phyloP scores from a whole-genome alignment of 2,329 filamentous ascomycete genomes.

The Drechslera avenae region DNA sequence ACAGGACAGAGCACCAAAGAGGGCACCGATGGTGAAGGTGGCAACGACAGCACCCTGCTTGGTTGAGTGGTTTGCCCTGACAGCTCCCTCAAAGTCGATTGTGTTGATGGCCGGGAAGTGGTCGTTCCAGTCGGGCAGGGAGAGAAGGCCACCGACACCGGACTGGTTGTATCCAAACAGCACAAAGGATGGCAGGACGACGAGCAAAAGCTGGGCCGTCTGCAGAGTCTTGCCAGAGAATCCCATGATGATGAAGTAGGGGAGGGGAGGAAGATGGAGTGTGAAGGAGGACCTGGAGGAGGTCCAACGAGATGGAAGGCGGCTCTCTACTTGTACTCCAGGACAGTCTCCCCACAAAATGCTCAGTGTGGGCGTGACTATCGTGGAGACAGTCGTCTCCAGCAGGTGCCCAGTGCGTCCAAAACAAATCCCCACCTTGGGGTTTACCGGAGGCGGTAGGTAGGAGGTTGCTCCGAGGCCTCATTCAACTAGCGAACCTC shows the following conservation, averaged over 20 bases:
- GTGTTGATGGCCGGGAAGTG: slow-evolving; percentile 59
- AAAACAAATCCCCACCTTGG: slow-evolving; percentile 15
- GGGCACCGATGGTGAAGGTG: slow-evolving; percentile 54
- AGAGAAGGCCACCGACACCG: slow-evolving; percentile 56
- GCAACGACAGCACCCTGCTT: slow-evolving; percentile 54
- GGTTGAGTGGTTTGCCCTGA: slow-evolving; percentile 53
- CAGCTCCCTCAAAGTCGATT: slow-evolving; percentile 48
- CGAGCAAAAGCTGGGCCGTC: slow-evolving; percentile 43
- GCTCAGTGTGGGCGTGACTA: slow-evolving; percentile 17
- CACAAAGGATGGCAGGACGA: slow-evolving; percentile 52
- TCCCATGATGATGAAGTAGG: slow-evolving; percentile 15
- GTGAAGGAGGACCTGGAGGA: slow-evolving; percentile 13
- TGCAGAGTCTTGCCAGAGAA: slow-evolving; percentile 36
- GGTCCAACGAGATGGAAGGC: slow-evolving; percentile 3
- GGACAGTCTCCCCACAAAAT: slow-evolving; percentile 27
- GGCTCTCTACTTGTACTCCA: slow-evolving; percentile 25
- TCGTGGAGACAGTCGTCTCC: slow-evolving; percentile 2
- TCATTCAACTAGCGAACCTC: slow-evolving; percentile 1
- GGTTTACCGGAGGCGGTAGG: slow-evolving; percentile 12
- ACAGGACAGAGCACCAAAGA: slow-evolving; percentile 55
- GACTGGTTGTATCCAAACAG: slow-evolving; percentile 61
- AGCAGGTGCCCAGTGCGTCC: slow-evolving; percentile 7
- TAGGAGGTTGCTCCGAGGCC: slow-evolving; percentile 1
- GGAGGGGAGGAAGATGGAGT: slow-evolving; percentile 1
- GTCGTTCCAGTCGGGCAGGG: slow-evolving; percentile 48